Base-by-base conservation (phyloP, 2,329 filamentous ascomycete genomes). In the Trichothecium roseum region DNA sequence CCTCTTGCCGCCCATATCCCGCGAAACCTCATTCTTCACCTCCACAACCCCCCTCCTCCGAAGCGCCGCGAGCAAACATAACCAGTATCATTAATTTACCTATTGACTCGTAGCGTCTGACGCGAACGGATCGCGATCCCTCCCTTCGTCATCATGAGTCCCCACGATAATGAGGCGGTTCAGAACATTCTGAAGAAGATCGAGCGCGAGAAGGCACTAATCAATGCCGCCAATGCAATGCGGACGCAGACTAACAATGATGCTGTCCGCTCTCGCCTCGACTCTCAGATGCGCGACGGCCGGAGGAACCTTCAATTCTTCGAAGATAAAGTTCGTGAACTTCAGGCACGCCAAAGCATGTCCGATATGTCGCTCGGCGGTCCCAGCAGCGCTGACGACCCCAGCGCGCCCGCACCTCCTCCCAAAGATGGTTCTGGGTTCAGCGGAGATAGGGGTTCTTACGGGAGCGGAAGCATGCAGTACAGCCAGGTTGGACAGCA, bases 151-250 rank as follows among this genome's bases (percentile, higher is more conserved):
- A 65, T 56, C 57, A 79, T 78, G 70, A 74, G 20, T 24, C 10
- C 20, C 6, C 20, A 70, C 56, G 73, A 78, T 55, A 72, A 78
- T 43, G 71, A 78, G 51, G 68, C 72, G 47, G 69, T 78, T 62
- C 78, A 78, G 63, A 83, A 86, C 60, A 87, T 98, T 65, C 78
- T 83, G 66, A 83, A 81, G 68, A 96, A 98, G 81, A 96, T 98
- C 62, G 86, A 95, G 70, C 81, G 89, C 59, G 91, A 98, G 65
- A 89, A 88, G 71, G 84, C 82, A 52, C 79, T 96, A 54, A 91
- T 98, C 69, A 84, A 84, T 60, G 89, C 86, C 52, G 89, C 89
- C 48, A 91, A 85, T 63, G 78, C 84, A 50, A 94, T 98, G 88
- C 83, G 87, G 63, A 82, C 88, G 63, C 88, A 91, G 60, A 95